phyloP scores from a whole-genome alignment of 176 grass and related monocot genomes.

The Zoysia japonica region DNA sequence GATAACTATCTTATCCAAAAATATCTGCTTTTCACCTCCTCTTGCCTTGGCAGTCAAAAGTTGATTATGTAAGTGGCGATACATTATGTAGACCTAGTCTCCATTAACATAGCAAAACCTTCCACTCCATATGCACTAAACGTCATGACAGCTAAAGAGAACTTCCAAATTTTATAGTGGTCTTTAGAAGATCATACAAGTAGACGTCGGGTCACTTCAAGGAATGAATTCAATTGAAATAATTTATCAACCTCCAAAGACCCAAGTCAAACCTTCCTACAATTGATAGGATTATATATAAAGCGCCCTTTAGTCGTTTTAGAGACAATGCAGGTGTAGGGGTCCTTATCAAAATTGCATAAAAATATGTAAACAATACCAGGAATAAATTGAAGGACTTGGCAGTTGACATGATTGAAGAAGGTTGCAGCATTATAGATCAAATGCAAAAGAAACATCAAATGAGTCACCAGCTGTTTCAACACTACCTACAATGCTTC shows the following conservation, averaged over 20 bases:
- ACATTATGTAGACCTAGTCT: neutral
- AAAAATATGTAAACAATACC: neutral
- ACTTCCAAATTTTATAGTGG: constrained; percentile 7
- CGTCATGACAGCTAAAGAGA: neutral
- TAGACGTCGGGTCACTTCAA: constrained; percentile 1
- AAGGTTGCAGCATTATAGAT: constrained; percentile 16
- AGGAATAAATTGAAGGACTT: constrained; percentile 24
- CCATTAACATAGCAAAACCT: neutral
- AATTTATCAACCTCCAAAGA: constrained; percentile 23
- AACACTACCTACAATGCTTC: neutral
- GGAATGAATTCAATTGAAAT: constrained; percentile 28
- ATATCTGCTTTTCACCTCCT: neutral
- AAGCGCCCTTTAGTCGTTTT: constrained; percentile 4
- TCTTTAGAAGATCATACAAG: constrained; percentile 28
- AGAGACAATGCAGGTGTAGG: constrained; percentile 10
- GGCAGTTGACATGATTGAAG: neutral
- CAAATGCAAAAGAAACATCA: neutral
- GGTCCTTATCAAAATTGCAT: constrained; percentile 29
- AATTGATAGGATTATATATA: constrained; percentile 6
- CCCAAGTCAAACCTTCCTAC: constrained; percentile 2
- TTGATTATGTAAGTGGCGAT: neutral
- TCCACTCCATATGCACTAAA: constrained; percentile 6
- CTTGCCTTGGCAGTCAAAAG: constrained; percentile 8
- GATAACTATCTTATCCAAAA: neutral
- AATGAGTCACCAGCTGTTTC: neutral